Conservation (phyloP, 768 basidiomycete species). For the Rhizopogon vulgaris region DNA sequence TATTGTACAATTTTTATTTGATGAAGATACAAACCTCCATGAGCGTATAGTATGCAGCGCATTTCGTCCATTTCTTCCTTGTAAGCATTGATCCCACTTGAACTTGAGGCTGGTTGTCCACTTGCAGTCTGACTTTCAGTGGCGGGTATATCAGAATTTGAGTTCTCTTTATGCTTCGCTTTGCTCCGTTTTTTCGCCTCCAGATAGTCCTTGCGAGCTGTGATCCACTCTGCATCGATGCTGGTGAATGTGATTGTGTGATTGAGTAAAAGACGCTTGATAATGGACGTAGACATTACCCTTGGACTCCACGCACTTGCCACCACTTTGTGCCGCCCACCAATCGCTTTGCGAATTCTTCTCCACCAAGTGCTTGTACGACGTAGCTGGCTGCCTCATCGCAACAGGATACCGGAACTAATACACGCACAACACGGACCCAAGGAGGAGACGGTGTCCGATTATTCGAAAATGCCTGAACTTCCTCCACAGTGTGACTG, state of each 20-base stretch:
- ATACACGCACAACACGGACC: slow-evolving; percentile 64
- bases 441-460: slow-evolving; percentile 83
- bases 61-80: slow-evolving; percentile 75
- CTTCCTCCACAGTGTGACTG: slow-evolving; percentile 82
- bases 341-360: slow-evolving; percentile 57
- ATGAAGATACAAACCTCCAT: slow-evolving; percentile 51
- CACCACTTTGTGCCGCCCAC: slow-evolving; percentile 96
- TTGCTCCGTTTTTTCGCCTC: slow-evolving; percentile 57
- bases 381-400: slow-evolving; percentile 68
- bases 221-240: slow-evolving; percentile 84
- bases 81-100: slow-evolving; percentile 35
- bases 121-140: slow-evolving; percentile 5
- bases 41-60: slow-evolving; percentile 77
- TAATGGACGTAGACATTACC: slow-evolving; percentile 42
- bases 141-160: neutral
- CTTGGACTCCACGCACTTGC: slow-evolving; percentile 84
- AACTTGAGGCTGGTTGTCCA: slow-evolving; percentile 12
- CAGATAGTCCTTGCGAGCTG: slow-evolving; percentile 76
- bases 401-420: slow-evolving; percentile 72
- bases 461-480: slow-evolving; percentile 73
- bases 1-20: neutral
- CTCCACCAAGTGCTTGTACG: slow-evolving; percentile 80
- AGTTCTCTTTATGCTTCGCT: slow-evolving; percentile 26
- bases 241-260: slow-evolving; percentile 31
- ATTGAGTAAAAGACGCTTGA: slow-evolving; percentile 7